Evolutionary conservation across 495 filamentous ascomycete genomes (phyloP), one percentile per base, ranked within the genome.

Genomic region (Annulohypoxylon bovei): DNA sequence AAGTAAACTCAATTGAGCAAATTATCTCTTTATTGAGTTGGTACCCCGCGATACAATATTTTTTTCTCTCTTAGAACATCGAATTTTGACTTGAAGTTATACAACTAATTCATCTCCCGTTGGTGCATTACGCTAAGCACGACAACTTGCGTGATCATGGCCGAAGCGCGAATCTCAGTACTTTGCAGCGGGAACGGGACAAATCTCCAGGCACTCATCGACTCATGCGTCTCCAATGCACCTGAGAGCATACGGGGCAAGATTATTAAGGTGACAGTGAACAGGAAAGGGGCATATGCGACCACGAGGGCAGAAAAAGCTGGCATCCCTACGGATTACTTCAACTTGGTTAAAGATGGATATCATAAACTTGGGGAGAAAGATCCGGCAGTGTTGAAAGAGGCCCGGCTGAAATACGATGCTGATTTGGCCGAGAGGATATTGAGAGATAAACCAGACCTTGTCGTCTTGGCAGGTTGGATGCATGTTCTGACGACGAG

Each of bases 191-290:
- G 94, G 92, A 89, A 85, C 69, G 95, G 95, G 67, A 88, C 92
- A 52, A 98, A 98, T 76, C 88, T 98, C 23, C 93, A 97, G 82
- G 93, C 93, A 32, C 85, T 97, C 39, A 95, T 97, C 73, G 91
- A 97, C 79, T 90, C 91, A 50, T 81, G 86, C 49, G 78, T 80
- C 32, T 78, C 82, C 16, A 79, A 81, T 20, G 57, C 58, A 25
- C 57, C 62, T 20, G 72, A 78, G 6, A 85, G 92, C 59, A 86
- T 91, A 62, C 77, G 85, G 66, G 80, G 88, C 39, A 83, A 80
- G 30, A 92, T 98, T 69, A 78, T 91, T 30, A 89, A 91, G 42
- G 91, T 97, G 6, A 87, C 96, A 28, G 93, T 91, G 47, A 98
- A 97, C 82, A 88, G 90, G 65, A 90, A 90, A 77, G 83, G 88